Percentiles rank a stretch among this genome's conserved stretches.
These are phyloP conservation scores for Simplicillium aogashimaense DNA, from an alignment of 2,329 filamentous ascomycete genomes.

Conservation along the genomic window DNA sequence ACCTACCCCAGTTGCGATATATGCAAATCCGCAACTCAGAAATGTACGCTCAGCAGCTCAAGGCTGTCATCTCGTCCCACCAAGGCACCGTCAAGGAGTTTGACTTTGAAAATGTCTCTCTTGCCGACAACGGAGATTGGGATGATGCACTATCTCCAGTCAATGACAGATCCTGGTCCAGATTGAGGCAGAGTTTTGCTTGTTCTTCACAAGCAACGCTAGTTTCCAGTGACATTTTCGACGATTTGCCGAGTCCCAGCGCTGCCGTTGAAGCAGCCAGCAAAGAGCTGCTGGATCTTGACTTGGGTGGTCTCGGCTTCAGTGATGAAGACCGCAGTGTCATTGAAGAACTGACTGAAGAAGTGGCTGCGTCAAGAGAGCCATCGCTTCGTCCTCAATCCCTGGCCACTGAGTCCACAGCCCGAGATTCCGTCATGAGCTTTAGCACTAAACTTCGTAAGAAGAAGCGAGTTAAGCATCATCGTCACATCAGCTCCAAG, in stretches of 20 bases:
- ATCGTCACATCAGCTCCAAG: too few relatives aligned
- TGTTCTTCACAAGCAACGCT: slow-evolving; percentile 13
- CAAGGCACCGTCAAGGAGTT: slow-evolving; percentile 62
- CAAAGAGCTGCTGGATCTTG: slow-evolving; percentile 32
- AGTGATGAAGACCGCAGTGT: slow-evolving; percentile 21
- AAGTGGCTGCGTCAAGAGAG: slow-evolving; percentile 21
- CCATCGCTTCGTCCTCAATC: too few relatives aligned
- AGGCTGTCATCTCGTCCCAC: slow-evolving; percentile 58
- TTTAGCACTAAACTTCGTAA: slow-evolving; percentile 39
- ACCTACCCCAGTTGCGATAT: slow-evolving; percentile 57
- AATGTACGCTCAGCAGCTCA: slow-evolving; percentile 63
- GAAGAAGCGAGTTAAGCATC: slow-evolving; percentile 25
- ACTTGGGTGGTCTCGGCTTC: slow-evolving; percentile 27
- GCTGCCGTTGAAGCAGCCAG: slow-evolving; percentile 45
- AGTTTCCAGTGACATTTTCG: slow-evolving; percentile 21
- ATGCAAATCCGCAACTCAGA: slow-evolving; percentile 64
- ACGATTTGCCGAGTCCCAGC: slow-evolving; percentile 35
- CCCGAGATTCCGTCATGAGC: slow-evolving; percentile 18
- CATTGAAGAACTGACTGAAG: slow-evolving; percentile 20
- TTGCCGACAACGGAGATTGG: slow-evolving; percentile 63
- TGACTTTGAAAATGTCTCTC: slow-evolving; percentile 66
- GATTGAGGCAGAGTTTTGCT: slow-evolving; percentile 19
- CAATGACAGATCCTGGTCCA: slow-evolving; percentile 28
- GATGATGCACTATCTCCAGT: slow-evolving; percentile 72
- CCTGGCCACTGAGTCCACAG: neutral